Percentiles rank a stretch among this genome's conserved stretches.
Conservation (phyloP, 2,329 filamentous ascomycete species). For the Colletotrichum tropicale region DNA sequence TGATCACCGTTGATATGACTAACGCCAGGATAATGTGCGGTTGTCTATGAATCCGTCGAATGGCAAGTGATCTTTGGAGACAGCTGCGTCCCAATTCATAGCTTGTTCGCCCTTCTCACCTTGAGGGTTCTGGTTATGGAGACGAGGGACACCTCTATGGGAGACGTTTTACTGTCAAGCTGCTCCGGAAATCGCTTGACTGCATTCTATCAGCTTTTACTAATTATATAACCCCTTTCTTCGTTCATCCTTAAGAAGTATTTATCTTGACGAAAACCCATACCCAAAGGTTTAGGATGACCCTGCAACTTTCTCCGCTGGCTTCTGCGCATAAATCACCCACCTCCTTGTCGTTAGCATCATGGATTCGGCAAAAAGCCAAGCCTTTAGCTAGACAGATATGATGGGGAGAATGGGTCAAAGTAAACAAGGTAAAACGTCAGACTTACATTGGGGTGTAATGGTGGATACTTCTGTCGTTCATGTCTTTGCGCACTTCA, state of each 20-base stretch:
- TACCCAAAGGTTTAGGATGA: neutral
- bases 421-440: neutral
- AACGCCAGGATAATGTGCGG: neutral
- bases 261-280: neutral
- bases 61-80: neutral
- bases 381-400: neutral
- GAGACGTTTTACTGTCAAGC: neutral
- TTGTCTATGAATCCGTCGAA: neutral
- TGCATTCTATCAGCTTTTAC: neutral
- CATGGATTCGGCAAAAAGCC: neutral
- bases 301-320: neutral
- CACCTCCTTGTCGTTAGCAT: neutral
- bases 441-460: constrained; percentile 18
- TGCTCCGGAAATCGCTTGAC: neutral
- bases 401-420: neutral
- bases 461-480: constrained; percentile 24
- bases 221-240: fast-evolving
- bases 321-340: neutral
- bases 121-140: neutral
- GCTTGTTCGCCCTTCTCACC: neutral
- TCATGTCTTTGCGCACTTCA: constrained; percentile 23
- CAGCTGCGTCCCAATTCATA: too few relatives aligned
- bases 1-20: neutral
- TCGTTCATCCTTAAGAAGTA: neutral
- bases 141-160: neutral